phyloP scores from a whole-genome alignment of 768 basidiomycete species.

The Baorangia bicolor region DNA sequence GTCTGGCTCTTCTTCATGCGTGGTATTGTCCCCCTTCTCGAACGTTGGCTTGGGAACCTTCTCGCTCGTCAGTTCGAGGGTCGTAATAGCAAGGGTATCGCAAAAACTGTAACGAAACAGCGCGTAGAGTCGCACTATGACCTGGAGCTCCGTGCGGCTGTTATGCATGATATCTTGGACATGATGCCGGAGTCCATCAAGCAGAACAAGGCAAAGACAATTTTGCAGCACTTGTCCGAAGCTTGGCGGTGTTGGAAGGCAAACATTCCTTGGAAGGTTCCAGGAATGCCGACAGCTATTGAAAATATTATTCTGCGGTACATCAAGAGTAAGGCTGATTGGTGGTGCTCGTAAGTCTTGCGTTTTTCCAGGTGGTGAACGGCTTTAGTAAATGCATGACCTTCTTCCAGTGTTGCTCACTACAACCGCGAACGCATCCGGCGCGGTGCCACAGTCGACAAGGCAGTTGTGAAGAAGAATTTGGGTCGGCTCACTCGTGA shows the following conservation, averaged over 20 bases:
- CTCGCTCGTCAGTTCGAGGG: constrained; percentile 99
- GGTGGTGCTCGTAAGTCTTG: constrained; percentile 85
- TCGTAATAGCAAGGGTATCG: constrained; percentile 92
- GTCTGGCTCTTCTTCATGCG: constrained; percentile 99
- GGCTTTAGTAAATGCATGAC: neutral
- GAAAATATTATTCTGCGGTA: constrained; percentile 99
- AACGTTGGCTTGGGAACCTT: constrained; percentile 97
- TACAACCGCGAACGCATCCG: constrained; percentile 98
- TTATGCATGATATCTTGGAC: constrained; percentile 99
- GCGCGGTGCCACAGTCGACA: constrained; percentile 95
- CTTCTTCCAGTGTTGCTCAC: constrained; percentile 74
- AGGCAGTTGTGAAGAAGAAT: constrained; percentile 99
- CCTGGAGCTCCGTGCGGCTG: constrained; percentile 93
- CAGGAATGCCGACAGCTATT: constrained; percentile 98
- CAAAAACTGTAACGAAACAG: constrained; percentile 99
- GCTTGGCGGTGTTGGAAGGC: constrained; percentile 99
- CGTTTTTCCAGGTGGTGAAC: neutral
- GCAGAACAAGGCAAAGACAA: constrained; percentile 99
- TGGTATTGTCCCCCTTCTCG: constrained; percentile 95
- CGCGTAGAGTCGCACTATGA: constrained; percentile 99
- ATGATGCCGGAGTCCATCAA: constrained; percentile 99
- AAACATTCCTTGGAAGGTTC: constrained; percentile 99
- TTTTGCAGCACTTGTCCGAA: constrained; percentile 95
- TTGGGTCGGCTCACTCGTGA: constrained; percentile 92
- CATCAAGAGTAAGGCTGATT: constrained; percentile 99